Evolutionary conservation across 1,284 basidiomycete genomes (phyloP).

Genomic region (Prillingera fragicola): DNA sequence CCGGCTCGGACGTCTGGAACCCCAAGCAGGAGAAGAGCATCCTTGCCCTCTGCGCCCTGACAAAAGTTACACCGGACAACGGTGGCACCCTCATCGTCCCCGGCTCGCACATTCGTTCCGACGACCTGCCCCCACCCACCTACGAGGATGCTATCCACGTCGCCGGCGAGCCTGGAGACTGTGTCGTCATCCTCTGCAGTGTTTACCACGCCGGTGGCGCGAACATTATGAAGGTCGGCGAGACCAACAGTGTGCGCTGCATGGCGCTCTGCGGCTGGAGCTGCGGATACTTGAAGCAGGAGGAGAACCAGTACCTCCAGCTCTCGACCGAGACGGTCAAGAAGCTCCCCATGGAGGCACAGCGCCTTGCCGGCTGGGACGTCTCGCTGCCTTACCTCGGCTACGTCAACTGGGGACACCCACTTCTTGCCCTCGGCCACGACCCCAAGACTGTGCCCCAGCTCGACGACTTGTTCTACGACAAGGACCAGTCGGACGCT

Average conservation of each 20-base stretch:
- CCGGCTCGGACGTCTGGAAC: slow-evolving; percentile 14
- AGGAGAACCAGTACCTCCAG: slow-evolving; percentile 23
- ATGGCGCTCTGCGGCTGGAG: slow-evolving; percentile 14
- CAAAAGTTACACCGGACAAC: slow-evolving; percentile 16
- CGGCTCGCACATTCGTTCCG: slow-evolving; percentile 17
- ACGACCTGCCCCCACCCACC: slow-evolving; percentile 16
- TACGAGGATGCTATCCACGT: slow-evolving; percentile 16
- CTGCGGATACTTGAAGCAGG: slow-evolving; percentile 17
- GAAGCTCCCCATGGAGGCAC: slow-evolving; percentile 12
- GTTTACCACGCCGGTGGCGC: slow-evolving; percentile 18
- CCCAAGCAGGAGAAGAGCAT: slow-evolving; percentile 15
- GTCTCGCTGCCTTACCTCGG: slow-evolving; percentile 17
- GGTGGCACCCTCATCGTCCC: slow-evolving; percentile 19
- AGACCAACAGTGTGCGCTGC: slow-evolving; percentile 11
- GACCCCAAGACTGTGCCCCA: slow-evolving; percentile 10
- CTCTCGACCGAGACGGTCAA: slow-evolving; percentile 13
- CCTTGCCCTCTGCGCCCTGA: slow-evolving; percentile 11
- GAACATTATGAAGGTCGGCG: slow-evolving; percentile 12
- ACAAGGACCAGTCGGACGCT: slow-evolving; percentile 20
- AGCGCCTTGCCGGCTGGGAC: slow-evolving; percentile 17
- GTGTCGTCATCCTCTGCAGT: slow-evolving; percentile 16
- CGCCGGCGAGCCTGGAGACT: slow-evolving; percentile 15
- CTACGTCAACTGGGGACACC: slow-evolving; percentile 18
- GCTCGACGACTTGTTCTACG: slow-evolving; percentile 19
- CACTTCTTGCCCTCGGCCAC: slow-evolving; percentile 16